Conservation (phyloP, 176 grass and related monocot genomes). For the Secale cereale region DNA sequence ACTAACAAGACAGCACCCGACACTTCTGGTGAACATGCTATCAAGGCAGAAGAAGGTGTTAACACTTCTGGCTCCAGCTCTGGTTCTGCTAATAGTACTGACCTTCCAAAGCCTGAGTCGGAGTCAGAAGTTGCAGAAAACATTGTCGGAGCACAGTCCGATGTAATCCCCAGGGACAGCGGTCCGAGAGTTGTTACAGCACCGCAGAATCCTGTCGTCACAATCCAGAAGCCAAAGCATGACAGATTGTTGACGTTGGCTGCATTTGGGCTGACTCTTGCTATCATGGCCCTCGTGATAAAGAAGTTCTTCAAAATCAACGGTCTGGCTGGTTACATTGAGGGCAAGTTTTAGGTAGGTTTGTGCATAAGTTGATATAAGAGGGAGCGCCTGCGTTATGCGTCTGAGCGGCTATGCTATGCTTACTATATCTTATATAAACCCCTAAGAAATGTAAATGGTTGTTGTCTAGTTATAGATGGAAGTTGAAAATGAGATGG, state of each 20-base stretch:
- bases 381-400: neutral
- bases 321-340: constrained; percentile 68
- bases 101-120: constrained; percentile 39
- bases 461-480: constrained; percentile 27
- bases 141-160: constrained; percentile 26
- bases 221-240: constrained; percentile 63
- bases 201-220: constrained; percentile 11
- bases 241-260: constrained; percentile 78
- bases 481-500: constrained; percentile 5
- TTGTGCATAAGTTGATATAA: constrained; percentile 33
- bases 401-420: neutral
- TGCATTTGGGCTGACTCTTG: constrained; percentile 74
- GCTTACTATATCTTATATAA: constrained; percentile 19
- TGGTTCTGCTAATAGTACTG: constrained; percentile 9
- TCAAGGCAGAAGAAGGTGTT: constrained; percentile 24
- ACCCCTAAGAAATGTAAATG: constrained; percentile 39
- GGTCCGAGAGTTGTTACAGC: constrained; percentile 22
- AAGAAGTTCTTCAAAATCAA: constrained; percentile 86
- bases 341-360: constrained; percentile 55
- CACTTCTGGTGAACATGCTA: constrained; percentile 9
- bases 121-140: constrained; percentile 36
- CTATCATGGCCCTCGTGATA: constrained; percentile 81
- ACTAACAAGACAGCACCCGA: constrained; percentile 11
- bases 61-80: constrained; percentile 30
- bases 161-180: constrained; percentile 30